phyloP scores from a whole-genome alignment of 225 moss, liverwort and hornwort species.

The Antitrichia curtipendula region DNA sequence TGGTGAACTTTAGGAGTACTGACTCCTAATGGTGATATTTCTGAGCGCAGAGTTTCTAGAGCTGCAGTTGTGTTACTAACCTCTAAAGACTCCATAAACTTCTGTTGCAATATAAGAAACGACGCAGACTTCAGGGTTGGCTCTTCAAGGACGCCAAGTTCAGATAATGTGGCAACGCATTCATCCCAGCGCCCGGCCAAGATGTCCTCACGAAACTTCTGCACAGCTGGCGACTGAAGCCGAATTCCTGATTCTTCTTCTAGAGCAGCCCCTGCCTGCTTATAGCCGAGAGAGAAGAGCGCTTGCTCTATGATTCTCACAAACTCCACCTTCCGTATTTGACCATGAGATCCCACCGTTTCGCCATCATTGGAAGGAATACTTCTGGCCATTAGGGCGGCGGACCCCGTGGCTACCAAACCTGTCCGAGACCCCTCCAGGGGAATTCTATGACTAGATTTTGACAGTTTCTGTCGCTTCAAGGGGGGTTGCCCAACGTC shows the following conservation, averaged over 20 bases:
- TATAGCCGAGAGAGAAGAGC: conserved; percentile 83
- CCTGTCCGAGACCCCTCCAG: conserved; percentile 68
- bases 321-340: conserved; percentile 93
- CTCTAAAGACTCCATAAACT: conserved; percentile 90
- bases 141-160: conserved; percentile 64
- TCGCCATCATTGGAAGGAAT: conserved; percentile 73
- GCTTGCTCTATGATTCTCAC: conserved; percentile 97
- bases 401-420: conserved; percentile 69
- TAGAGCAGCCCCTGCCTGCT: conserved; percentile 65
- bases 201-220: conserved; percentile 82
- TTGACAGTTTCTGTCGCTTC: conserved; percentile 90
- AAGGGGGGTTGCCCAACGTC: conserved; percentile 99
- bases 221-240: conserved; percentile 83
- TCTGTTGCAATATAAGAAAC: conserved; percentile 92
- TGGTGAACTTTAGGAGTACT: conserved; percentile 84
- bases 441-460: conserved; percentile 44
- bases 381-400: conserved; percentile 98
- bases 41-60: conserved; percentile 77
- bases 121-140: conserved; percentile 67
- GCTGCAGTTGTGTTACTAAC: conserved; percentile 59
- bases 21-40: conserved; percentile 89
- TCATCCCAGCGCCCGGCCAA: conserved; percentile 88
- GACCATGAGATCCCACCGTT: conserved; percentile 87
- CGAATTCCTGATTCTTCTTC: conserved; percentile 93
- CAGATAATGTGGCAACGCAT: conserved; percentile 60